A percentile compares a stretch with the other conserved stretches of the same genome.
Evolutionary conservation across 139 green algal genomes (phyloP).

Genomic region (Chlamydomonas asymmetrica): DNA sequence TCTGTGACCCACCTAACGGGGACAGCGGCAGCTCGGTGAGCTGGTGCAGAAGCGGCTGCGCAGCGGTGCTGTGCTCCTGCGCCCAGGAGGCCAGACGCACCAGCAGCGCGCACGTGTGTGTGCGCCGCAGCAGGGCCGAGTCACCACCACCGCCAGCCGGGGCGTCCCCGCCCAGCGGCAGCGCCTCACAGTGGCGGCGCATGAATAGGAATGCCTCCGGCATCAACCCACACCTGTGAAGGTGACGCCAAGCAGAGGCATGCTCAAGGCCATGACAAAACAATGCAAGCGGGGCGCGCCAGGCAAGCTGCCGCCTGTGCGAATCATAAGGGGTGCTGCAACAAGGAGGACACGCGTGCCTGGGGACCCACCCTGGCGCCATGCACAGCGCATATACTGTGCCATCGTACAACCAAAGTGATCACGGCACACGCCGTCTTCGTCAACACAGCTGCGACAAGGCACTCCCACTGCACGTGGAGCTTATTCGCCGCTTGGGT

Average conservation of each 20-base stretch:
- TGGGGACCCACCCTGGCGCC: too few species aligned
- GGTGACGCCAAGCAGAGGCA: too few species aligned
- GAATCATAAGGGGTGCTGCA: not conserved
- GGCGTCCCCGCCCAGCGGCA: not conserved
- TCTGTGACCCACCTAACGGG: not conserved
- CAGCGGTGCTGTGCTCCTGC: not conserved
- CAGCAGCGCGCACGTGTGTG: conserved; percentile 20
- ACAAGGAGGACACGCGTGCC: not conserved
- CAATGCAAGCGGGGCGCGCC: not conserved
- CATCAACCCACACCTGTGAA: conserved; percentile 21
- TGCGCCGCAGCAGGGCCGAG: not conserved
- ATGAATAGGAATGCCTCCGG: conserved; percentile 22
- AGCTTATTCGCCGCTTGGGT: not conserved
- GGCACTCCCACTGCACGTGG: not conserved
- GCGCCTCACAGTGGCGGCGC: not conserved
- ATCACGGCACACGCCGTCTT: too few species aligned
- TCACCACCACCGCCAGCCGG: not conserved
- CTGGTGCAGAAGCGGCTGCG: not conserved
- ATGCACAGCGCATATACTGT: too few species aligned
- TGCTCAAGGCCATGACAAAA: not conserved
- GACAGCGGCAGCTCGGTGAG: conserved; percentile 24
- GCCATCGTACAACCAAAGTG: too few species aligned
- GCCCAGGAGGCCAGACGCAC: conserved; percentile 11
- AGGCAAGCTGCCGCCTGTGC: not conserved
- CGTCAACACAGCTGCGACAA: not conserved